These are phyloP conservation scores for Ceratobasidium sp. DNA, from an alignment of 1,284 basidiomycete species.

Conservation along the genomic window DNA sequence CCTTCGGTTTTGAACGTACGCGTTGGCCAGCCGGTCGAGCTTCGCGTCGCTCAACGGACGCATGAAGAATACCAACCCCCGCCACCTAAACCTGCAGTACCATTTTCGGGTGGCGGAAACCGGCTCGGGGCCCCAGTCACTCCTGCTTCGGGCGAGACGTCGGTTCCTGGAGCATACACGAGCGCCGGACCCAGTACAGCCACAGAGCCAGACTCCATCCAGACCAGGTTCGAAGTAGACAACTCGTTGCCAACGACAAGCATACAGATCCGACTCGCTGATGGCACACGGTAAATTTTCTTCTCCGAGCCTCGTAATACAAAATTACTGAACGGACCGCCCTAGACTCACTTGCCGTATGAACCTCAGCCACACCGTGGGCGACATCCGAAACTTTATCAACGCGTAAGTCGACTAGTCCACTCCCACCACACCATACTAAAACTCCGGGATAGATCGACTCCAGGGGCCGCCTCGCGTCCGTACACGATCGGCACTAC, in stretches of 20 bases:
- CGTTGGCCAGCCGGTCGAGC: constrained; percentile 83
- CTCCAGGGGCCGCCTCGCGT: constrained; percentile 69
- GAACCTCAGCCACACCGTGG: constrained; percentile 91
- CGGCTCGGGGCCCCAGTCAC: constrained; percentile 77
- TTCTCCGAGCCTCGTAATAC: not conserved
- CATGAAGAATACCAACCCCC: constrained; percentile 73
- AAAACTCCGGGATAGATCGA: constrained; percentile 59
- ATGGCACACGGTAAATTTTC: constrained; percentile 78
- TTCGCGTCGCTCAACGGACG: constrained; percentile 78
- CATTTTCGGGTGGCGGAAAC: constrained; percentile 81
- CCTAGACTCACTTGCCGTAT: constrained; percentile 85
- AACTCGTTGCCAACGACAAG: constrained; percentile 81
- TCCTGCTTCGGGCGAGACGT: constrained; percentile 51
- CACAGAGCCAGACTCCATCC: constrained; percentile 53
- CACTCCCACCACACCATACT: constrained; percentile 18
- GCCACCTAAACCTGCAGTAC: constrained; percentile 54
- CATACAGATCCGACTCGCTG: constrained; percentile 88
- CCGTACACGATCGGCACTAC: constrained; percentile 78
- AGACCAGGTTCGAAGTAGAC: constrained; percentile 81
- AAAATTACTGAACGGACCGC: no score
- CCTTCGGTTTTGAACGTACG: constrained; percentile 77
- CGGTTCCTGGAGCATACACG: constrained; percentile 44
- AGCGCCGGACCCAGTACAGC: constrained; percentile 44
- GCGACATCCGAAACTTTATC: constrained; percentile 86
- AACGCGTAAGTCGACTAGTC: constrained; percentile 71